Evolutionary conservation across 208 protist genomes (phyloP).

Genomic region (Balamuthia mandrillaris): DNA sequence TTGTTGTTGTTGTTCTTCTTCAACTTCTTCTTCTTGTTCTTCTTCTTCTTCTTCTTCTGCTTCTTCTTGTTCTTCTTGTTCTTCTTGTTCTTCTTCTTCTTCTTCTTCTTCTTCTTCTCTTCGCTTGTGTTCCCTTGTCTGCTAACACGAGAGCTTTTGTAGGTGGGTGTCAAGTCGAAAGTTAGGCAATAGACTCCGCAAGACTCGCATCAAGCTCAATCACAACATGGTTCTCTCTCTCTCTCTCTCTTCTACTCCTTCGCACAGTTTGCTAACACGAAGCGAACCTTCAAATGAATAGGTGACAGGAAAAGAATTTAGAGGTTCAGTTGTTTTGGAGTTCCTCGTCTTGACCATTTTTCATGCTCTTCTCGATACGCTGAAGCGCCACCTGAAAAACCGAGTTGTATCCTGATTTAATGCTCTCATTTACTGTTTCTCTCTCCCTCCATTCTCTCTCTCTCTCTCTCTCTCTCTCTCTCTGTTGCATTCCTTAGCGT

Average conservation of each 20-base stretch:
- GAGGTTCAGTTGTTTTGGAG: neutral
- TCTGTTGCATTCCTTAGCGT: no score
- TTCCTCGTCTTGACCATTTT: conserved; percentile 44
- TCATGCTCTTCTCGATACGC: conserved; percentile 36
- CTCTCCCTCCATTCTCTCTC: neutral
- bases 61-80: no score
- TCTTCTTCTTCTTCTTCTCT: no score
- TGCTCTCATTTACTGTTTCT: neutral
- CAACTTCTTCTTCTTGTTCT: no score
- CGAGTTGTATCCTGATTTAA: conserved; percentile 11
- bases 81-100: no score
- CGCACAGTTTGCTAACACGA: neutral
- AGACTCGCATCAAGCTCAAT: conserved; percentile 44
- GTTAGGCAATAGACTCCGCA: conserved; percentile 40
- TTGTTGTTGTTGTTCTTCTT: no score
- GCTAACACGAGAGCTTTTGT: no score
- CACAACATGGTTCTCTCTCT: conserved; percentile 34
- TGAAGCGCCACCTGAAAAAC: conserved; percentile 39
- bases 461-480: neutral
- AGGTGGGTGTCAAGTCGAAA: conserved; percentile 53
- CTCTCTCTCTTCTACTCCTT: neutral
- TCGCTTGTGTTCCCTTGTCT: no score
- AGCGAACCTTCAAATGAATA: neutral
- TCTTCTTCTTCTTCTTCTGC: no score
- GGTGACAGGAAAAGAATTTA: neutral